phyloP scores from a whole-genome alignment of 2,329 filamentous ascomycete genomes.

The Furcasterigmium sp. region DNA sequence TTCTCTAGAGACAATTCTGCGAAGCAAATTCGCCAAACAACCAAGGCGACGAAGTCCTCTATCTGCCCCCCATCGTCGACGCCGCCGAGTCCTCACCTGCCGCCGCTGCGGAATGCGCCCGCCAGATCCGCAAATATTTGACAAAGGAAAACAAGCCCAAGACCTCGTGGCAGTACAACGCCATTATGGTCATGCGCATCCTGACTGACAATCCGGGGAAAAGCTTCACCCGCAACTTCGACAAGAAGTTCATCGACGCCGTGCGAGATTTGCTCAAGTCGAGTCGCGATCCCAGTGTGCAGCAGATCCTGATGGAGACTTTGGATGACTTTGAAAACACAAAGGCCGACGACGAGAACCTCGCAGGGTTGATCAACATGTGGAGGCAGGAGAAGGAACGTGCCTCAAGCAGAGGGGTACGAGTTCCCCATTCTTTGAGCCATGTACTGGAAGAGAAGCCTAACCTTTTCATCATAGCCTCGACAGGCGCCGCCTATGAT shows the following conservation, averaged over 20 bases:
- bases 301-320: conserved; percentile 83
- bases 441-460: conserved; percentile 1
- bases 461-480: conserved; percentile 13
- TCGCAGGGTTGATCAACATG: conserved; percentile 71
- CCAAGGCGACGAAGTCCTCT: conserved; percentile 86
- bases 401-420: conserved; percentile 46
- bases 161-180: conserved; percentile 84
- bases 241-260: conserved; percentile 74
- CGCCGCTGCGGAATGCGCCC: conserved; percentile 77
- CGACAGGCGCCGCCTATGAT: conserved; percentile 10
- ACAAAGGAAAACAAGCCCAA: conserved; percentile 61
- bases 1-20: conserved; percentile 68
- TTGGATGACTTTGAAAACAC: conserved; percentile 71
- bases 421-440: conserved; percentile 16
- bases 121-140: conserved; percentile 77
- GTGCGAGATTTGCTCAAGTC: conserved; percentile 70
- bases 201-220: conserved; percentile 85
- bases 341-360: conserved; percentile 68
- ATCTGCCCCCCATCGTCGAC: conserved; percentile 90
- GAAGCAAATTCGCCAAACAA: conserved; percentile 58
- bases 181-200: conserved; percentile 92
- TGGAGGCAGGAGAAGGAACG: conserved; percentile 83
- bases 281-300: conserved; percentile 68
- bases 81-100: conserved; percentile 85
- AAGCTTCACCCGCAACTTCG: conserved; percentile 86